phyloP scores from a whole-genome alignment of 202 grass and related monocot species.

The Zoysia matrella region DNA sequence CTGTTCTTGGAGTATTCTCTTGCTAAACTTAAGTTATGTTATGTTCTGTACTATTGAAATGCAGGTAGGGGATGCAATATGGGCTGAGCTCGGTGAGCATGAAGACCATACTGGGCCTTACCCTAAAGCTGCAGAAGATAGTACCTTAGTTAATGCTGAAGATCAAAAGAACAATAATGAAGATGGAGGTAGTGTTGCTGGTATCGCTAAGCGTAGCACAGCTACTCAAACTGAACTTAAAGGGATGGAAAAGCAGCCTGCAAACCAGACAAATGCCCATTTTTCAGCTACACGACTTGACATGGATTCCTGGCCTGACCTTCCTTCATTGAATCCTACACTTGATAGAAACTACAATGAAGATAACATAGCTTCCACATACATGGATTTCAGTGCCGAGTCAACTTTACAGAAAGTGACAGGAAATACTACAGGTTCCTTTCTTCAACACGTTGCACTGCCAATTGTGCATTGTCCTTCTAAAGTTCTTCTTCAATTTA shows the following conservation, averaged over 20 bases:
- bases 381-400: slow-evolving; percentile 70
- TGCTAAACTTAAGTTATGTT: slow-evolving; percentile 1
- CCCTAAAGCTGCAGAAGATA: slow-evolving; percentile 58
- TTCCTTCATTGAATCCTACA: slow-evolving; percentile 72
- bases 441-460: slow-evolving; percentile 24
- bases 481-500: not conserved
- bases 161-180: slow-evolving; percentile 59
- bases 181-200: slow-evolving; percentile 29
- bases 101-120: slow-evolving; percentile 78
- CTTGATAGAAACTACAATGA: slow-evolving; percentile 66
- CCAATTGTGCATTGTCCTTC: not conserved
- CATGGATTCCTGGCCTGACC: slow-evolving; percentile 83
- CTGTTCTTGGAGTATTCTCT: not conserved
- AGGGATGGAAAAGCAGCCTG: slow-evolving; percentile 54
- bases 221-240: slow-evolving; percentile 54
- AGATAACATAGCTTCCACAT: slow-evolving; percentile 55
- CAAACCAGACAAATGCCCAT: slow-evolving; percentile 52
- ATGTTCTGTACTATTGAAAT: slow-evolving; percentile 30
- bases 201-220: slow-evolving; percentile 47
- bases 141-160: slow-evolving; percentile 46
- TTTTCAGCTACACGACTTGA: slow-evolving; percentile 59
- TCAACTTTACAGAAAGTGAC: slow-evolving; percentile 60
- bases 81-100: slow-evolving; percentile 69
- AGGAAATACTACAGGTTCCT: slow-evolving; percentile 50
- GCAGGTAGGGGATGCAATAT: slow-evolving; percentile 77